Evolutionary conservation across 2,329 filamentous ascomycete genomes (phyloP), one percentile per base, ranked within the genome.

Genomic region (Calonectria pteridis): DNA sequence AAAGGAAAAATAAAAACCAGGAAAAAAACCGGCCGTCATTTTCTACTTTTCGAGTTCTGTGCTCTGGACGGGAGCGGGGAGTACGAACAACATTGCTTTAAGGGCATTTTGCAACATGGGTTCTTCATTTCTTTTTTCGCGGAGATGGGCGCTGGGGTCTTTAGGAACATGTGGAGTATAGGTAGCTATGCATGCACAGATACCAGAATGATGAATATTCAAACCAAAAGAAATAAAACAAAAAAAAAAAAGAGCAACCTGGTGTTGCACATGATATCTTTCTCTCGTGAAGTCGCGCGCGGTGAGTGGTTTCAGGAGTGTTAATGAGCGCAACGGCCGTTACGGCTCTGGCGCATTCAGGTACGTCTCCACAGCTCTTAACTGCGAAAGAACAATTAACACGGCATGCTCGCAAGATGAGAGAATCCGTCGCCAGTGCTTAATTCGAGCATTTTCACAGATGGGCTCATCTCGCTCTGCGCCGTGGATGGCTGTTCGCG

Each of bases 31-130:
- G 77, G 75, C 70, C 62, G 66, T 29, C 29, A 74, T 72, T 62
- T 72, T 65, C 72, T 69, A 74, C 77, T 82, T 76, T 76, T 74
- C 68, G 40, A 73, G 72, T 77, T 75, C 50, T 68, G 62, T 75
- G 59, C 78, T 82, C 82, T 83, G 83, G 84, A 82, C 84, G 76
- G 84, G 84, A 71, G 83, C 84, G 83, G 78, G 83, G 79, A 79
- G 72, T 78, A 80, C 72, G 77, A 77, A 77, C 78, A 80, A 79
- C 78, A 81, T 83, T 79, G 79, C 82, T 83, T 79, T 77, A 73
- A 79, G 77, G 79, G 82, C 77, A 84, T 84, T 82, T 84, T 80
- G 80, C 74, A 81, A 80, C 74, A 76, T 76, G 77, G 75, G 77
- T 77, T 77, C 76, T 81, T 81, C 53, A 77, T 82, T 69, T 82